Base-by-base conservation (phyloP, 2,329 filamentous ascomycete species). In the Metarhizium brunneum region DNA sequence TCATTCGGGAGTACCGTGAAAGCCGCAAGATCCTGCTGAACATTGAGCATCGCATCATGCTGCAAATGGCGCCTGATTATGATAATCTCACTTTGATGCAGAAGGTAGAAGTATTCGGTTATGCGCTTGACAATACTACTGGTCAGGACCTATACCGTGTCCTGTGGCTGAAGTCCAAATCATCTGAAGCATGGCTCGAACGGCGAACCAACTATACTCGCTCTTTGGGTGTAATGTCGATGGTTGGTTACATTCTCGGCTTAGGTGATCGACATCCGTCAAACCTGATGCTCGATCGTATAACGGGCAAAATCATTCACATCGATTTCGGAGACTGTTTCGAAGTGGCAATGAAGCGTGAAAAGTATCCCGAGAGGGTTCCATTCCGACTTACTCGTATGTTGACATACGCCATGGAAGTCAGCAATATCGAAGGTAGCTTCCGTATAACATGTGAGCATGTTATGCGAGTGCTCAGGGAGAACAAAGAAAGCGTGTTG, bases 291-390 rank as follows among this genome's bases (percentile, higher is more conserved):
- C 86, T 99, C 45, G 94, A 99, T 71, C 87, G 91, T 43, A 85
- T 95, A 58, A 97, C 92, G 1, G 94, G 94, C 68, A 96, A 95
- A 76, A 94, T 99, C 60, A 87, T 99, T 61, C 94, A 99, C 69
- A 97, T 99, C 64, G 94, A 99, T 76, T 99, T 99, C 66, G 95
- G 94, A 64, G 94, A 99, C 74, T 99, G 94, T 70, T 99, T 99
- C 74, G 94, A 99, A 71, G 90, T 99, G 54, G 94, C 95, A 30
- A 99, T 96, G 92, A 95, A 99, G 75, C 88, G 95, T 63, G 95
- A 99, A 72, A 99, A 99, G 71, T 99, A 96, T 68, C 94, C 94
- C 0, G 94, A 99, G 73, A 81, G 92, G 53, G 94, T 99, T 57
- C 95, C 94, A 0, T 99, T 99, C 88, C 87, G 95, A 56, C 79